Conservation (phyloP, 225 moss, liverwort and hornwort species). For the Physcomitrellopsis africana region DNA sequence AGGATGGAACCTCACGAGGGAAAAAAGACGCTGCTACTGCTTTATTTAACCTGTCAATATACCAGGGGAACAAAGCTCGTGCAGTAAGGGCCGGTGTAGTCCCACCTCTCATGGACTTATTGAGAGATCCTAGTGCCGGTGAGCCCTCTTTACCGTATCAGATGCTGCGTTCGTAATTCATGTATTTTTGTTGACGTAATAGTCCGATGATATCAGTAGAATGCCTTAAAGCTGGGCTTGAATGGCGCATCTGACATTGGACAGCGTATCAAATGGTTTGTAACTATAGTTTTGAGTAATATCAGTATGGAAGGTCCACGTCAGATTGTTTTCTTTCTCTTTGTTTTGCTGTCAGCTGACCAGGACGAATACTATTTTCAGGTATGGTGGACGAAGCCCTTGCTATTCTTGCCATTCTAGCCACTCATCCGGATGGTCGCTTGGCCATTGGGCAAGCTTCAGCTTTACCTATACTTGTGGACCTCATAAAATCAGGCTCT, state of each 20-base stretch:
- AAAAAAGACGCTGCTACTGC: slow-evolving; percentile 75
- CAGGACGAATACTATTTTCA: not conserved
- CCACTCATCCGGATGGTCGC: slow-evolving; percentile 65
- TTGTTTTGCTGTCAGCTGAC: slow-evolving; percentile 1
- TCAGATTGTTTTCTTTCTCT: not conserved
- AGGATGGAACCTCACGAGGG: slow-evolving; percentile 65
- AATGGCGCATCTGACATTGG: slow-evolving; percentile 4
- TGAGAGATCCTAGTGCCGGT: slow-evolving; percentile 49
- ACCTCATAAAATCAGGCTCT: slow-evolving; percentile 55
- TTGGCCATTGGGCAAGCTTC: slow-evolving; percentile 57
- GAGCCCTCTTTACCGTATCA: slow-evolving; percentile 18
- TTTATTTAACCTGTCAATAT: slow-evolving; percentile 60
- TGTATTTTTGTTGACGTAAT: not conserved
- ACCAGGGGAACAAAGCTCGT: slow-evolving; percentile 64
- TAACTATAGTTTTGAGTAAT: not conserved
- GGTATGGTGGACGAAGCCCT: slow-evolving; percentile 76
- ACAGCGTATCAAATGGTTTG: not conserved
- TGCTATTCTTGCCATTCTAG: slow-evolving; percentile 63
- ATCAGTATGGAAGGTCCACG: not conserved
- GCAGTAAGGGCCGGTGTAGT: slow-evolving; percentile 65
- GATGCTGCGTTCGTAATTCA: too few relatives aligned
- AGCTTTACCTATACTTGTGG: slow-evolving; percentile 54
- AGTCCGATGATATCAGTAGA: too few relatives aligned
- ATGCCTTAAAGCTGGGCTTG: not conserved
- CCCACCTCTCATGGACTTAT: slow-evolving; percentile 60